These are phyloP conservation scores for Daldinia decipiens DNA, from an alignment of 495 filamentous ascomycete species.

Conservation along the genomic window DNA sequence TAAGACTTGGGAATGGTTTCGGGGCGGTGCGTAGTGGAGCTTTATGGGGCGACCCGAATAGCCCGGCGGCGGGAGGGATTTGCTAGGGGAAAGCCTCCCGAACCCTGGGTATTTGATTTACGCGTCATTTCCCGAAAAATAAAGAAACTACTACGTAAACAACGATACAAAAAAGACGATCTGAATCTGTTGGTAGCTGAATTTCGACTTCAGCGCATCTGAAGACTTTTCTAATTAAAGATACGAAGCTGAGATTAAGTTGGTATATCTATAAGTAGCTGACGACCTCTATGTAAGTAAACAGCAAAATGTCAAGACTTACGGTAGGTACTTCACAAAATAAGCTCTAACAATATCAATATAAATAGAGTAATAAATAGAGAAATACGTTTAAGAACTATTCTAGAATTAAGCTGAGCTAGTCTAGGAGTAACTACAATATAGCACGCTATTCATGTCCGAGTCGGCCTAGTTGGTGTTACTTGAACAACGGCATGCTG, in stretches of 20 bases:
- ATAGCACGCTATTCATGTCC: not conserved
- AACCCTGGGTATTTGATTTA: constrained; percentile 26
- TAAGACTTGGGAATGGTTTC: constrained; percentile 35
- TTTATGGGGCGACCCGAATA: constrained; percentile 35
- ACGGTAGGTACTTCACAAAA: not conserved
- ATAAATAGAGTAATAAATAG: not conserved
- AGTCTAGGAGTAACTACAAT: not conserved
- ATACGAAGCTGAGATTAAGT: constrained; percentile 7
- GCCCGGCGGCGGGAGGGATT: constrained; percentile 36
- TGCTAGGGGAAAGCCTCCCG: constrained; percentile 38
- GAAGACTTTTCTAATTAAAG: constrained; percentile 3
- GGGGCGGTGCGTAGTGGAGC: constrained; percentile 41
- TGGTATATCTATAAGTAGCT: not conserved
- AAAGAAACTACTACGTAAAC: constrained; percentile 18
- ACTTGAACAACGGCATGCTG: not conserved
- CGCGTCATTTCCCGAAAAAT: constrained; percentile 39
- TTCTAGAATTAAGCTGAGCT: not conserved
- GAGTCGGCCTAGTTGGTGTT: not conserved
- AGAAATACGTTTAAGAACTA: not conserved
- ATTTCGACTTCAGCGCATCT: constrained; percentile 9
- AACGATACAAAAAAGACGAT: constrained; percentile 22
- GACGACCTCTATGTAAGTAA: too few relatives aligned
- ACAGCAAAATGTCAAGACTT: too few relatives aligned
- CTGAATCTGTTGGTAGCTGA: constrained; percentile 18
- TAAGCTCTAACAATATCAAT: too few relatives aligned